phyloP scores from a whole-genome alignment of 768 basidiomycete species.

The Mycena filopes region DNA sequence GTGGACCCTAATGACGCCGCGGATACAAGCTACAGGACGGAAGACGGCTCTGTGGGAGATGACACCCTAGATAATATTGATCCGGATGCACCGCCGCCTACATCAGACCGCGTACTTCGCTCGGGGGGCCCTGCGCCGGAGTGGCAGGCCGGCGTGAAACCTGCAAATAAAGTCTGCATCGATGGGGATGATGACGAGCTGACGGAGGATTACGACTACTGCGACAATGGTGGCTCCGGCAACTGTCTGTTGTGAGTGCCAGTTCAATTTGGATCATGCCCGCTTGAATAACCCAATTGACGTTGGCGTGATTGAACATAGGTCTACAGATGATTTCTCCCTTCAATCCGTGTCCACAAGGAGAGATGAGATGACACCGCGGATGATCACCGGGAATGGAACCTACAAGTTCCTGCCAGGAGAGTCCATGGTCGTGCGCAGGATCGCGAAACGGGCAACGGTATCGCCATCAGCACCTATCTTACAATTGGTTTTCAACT shows the following conservation, averaged over 20 bases:
- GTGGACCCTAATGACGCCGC: neutral
- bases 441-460: neutral
- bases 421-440: neutral
- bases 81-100: neutral
- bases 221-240: conserved; percentile 3
- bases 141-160: neutral
- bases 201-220: neutral
- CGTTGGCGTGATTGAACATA: too few species aligned
- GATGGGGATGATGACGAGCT: neutral
- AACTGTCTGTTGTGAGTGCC: conserved; percentile 4
- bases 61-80: neutral
- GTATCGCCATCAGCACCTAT: too few species aligned
- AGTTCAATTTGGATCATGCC: too few species aligned
- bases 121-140: neutral
- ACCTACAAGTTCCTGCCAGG: conserved; percentile 8
- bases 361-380: too few species aligned
- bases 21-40: neutral
- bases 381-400: neutral
- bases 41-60: neutral
- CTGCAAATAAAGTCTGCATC: too few species aligned
- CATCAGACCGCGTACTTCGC: neutral
- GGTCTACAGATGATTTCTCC: too few species aligned
- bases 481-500: conserved; percentile 8
- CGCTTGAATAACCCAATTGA: too few species aligned
- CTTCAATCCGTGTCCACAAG: too few species aligned